These are phyloP conservation scores for Rhizopogon sp. DNA, from an alignment of 768 basidiomycete genomes.

Conservation along the genomic window DNA sequence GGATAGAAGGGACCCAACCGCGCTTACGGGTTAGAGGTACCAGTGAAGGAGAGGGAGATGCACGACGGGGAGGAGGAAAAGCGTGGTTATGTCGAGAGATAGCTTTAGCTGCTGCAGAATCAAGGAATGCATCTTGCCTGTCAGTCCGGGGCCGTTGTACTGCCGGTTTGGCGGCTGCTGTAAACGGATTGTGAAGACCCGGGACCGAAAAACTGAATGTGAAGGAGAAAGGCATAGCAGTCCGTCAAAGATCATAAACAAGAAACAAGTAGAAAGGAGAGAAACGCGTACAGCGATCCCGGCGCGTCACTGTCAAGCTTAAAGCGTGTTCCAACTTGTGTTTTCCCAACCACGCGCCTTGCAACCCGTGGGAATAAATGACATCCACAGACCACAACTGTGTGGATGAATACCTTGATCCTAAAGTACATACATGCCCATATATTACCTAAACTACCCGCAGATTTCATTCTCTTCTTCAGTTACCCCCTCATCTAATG, in stretches of 20 bases:
- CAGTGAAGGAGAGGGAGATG: constrained; percentile 20
- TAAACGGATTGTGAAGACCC: constrained; percentile 64
- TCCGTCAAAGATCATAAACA: constrained; percentile 22
- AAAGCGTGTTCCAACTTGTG: neutral
- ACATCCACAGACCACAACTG: neutral
- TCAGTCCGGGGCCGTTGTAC: constrained; percentile 21
- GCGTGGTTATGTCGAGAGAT: constrained; percentile 17
- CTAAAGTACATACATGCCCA: neutral
- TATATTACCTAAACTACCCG: neutral
- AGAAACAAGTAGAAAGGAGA: neutral
- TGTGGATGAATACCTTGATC: too few relatives aligned
- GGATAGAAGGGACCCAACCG: constrained; percentile 66
- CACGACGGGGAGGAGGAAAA: constrained; percentile 13
- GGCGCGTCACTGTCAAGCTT: neutral
- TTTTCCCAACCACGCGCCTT: neutral
- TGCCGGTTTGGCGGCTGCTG: constrained; percentile 16
- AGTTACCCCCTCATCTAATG: neutral
- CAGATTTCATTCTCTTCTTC: neutral
- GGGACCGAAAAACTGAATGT: constrained; percentile 66
- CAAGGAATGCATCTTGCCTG: constrained; percentile 9
- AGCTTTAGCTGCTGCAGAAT: neutral
- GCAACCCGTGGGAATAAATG: neutral
- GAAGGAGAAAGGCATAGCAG: constrained; percentile 56
- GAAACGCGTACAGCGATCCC: too few relatives aligned
- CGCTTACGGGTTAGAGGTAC: constrained; percentile 49